phyloP scores from a whole-genome alignment of 345 rosid genomes.

The Eucalyptus rudis region DNA sequence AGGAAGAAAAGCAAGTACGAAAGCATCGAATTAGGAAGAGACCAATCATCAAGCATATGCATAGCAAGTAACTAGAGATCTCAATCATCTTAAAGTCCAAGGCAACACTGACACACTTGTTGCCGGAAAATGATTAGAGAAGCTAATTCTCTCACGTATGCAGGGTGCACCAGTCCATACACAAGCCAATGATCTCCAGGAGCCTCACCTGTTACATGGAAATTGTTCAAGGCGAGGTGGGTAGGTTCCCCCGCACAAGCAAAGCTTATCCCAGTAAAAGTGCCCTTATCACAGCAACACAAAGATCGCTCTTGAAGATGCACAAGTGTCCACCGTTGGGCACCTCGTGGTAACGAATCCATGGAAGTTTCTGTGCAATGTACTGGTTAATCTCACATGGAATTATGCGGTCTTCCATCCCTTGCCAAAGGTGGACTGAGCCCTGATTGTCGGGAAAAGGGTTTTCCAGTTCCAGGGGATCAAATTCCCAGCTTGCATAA shows the following conservation, averaged over 20 bases:
- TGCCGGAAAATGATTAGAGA: background rate
- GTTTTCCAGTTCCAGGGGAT: constrained; percentile 44
- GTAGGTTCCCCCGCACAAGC: background rate
- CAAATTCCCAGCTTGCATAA: constrained; percentile 73
- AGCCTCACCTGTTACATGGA: background rate
- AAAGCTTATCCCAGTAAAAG: constrained; percentile 21
- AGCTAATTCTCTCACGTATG: background rate
- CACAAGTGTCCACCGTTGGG: constrained; percentile 49
- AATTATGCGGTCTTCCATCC: constrained; percentile 46
- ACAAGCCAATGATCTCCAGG: background rate
- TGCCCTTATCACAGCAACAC: constrained; percentile 36
- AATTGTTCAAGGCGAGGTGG: background rate
- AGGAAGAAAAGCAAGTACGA: background rate
- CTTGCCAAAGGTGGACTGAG: constrained; percentile 74
- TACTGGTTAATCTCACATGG: constrained; percentile 31
- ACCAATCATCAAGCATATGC: background rate
- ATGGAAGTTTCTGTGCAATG: constrained; percentile 47
- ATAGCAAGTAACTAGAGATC: background rate
- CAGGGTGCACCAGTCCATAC: background rate
- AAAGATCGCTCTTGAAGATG: constrained; percentile 20
- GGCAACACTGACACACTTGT: background rate
- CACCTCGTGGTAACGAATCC: constrained; percentile 71
- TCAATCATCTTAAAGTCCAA: background rate
- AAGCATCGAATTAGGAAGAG: background rate
- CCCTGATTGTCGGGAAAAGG: constrained; percentile 49